Evolutionary conservation across 73 alveolate species (phyloP).

Genomic region (Paramecium octaurelia): DNA sequence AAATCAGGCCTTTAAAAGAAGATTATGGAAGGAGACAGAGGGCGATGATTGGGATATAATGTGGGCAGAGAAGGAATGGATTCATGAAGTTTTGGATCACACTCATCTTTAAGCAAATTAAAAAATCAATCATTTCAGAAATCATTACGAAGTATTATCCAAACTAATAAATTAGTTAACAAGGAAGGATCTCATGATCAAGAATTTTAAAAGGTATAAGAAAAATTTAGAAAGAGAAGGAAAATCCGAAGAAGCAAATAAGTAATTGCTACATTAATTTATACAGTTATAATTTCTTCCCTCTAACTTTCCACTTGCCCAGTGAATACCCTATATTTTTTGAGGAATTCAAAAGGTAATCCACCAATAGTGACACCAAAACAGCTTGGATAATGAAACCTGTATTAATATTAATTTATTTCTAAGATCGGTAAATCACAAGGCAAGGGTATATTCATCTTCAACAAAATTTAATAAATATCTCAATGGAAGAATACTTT

Average conservation of each 20-base stretch:
- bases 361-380: slow-evolving; percentile 68
- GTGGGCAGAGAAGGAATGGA: slow-evolving; percentile 98
- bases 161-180: slow-evolving; percentile 66
- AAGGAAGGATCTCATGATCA: slow-evolving; percentile 97
- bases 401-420: slow-evolving; percentile 36
- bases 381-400: slow-evolving; percentile 99
- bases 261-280: slow-evolving; percentile 53
- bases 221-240: slow-evolving; percentile 96
- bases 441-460: slow-evolving; percentile 99
- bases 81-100: slow-evolving; percentile 93
- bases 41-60: slow-evolving; percentile 97
- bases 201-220: slow-evolving; percentile 93
- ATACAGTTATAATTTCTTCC: slow-evolving; percentile 85
- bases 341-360: slow-evolving; percentile 98
- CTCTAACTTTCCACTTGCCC: slow-evolving; percentile 97
- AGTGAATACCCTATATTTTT: slow-evolving; percentile 98
- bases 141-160: slow-evolving; percentile 83
- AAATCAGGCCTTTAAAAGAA: slow-evolving; percentile 75
- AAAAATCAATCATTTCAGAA: slow-evolving; percentile 95
- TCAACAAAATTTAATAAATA: slow-evolving; percentile 91
- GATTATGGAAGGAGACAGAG: slow-evolving; percentile 95
- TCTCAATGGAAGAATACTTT: slow-evolving; percentile 95
- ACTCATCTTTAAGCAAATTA: slow-evolving; percentile 91
- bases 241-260: slow-evolving; percentile 90
- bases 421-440: slow-evolving; percentile 88